Evolutionary conservation across 1,284 basidiomycete genomes (phyloP), one percentile per base, ranked within the genome.

Genomic region (Malassezia vespertilionis): DNA sequence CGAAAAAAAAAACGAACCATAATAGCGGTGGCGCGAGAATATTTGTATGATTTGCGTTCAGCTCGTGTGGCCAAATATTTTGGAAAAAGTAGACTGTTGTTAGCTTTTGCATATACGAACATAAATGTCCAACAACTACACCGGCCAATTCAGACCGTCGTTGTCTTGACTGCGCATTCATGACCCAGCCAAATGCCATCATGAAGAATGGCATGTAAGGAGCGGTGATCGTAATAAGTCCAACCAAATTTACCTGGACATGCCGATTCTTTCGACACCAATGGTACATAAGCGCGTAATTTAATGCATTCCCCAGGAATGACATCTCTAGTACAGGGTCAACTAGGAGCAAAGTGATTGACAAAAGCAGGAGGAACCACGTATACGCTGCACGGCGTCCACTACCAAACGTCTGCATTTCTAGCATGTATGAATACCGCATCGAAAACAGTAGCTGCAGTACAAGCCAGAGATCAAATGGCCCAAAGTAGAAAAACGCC

Each of bases 401-500:
- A 56, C 89, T 87, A 23, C 85, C 82, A 71, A 91, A 97, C 1
- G 87, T 87, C 21, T 87, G 88, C 71, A 95, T 88, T 72, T 97
- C 91, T 1, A 97, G 76, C 80, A 95, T 84, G 40, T 88, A 79
- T 45, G 86, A 88, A 69, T 96, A 97, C 43, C 91, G 78, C 86
- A 96, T 90, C 68, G 95, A 90, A 77, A 96, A 96, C 77, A 95
- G 93, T 47, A 97, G 76, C 71, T 96, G 90, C 73, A 97, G 93
- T 47, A 91, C 77, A 56, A 95, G 87, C 69, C 96, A 90, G n/a
- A 96, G 74, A 2, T 83, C 86, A 58, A 96, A 79, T 0, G 82
- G 79, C 9, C 91, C 91, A 72, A 96, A 97, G 74, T 91, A 97
- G 64, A 91, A 82, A 76, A 96, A 96, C 7, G 84, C 89, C 21